Conservation (phyloP, 2,329 filamentous ascomycete species). For the Pseudonectria foliicola region DNA sequence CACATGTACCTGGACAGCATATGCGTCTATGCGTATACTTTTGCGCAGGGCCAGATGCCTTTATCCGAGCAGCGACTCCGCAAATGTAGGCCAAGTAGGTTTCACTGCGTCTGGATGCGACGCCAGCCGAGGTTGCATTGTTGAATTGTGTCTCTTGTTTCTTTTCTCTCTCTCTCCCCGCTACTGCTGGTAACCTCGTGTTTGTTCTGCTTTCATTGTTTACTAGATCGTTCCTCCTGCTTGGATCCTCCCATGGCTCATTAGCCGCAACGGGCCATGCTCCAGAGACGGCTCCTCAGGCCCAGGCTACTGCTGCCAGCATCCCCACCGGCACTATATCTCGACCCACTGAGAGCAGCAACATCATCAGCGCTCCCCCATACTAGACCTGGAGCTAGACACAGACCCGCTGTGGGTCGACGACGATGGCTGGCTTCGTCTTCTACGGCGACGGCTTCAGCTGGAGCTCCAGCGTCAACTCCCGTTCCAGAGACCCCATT, state of each 20-base stretch:
- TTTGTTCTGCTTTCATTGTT: not conserved
- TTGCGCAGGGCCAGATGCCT: constrained; percentile 5
- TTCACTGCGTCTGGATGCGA: too few relatives aligned
- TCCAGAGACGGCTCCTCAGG: constrained; percentile 20
- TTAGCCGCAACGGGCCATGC: constrained; percentile 19
- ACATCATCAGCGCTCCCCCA: constrained; percentile 6
- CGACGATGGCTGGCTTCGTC: constrained; percentile 21
- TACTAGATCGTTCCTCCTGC: constrained; percentile 1
- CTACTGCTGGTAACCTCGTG: too few relatives aligned
- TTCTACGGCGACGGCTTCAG: constrained; percentile 4
- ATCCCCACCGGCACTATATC: constrained; percentile 1
- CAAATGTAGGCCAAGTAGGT: too few relatives aligned
- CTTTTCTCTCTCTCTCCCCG: too few relatives aligned
- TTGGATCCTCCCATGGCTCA: constrained; percentile 1
- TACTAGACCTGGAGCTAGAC: constrained; percentile 14
- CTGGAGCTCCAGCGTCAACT: too few relatives aligned
- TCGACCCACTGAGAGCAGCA: constrained; percentile 12
- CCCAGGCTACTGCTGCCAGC: constrained; percentile 11
- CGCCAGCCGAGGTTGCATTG: too few relatives aligned
- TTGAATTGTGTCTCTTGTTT: too few relatives aligned
- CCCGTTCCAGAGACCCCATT: too few relatives aligned
- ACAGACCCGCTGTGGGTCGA: constrained; percentile 16
- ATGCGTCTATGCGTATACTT: constrained; percentile 4
- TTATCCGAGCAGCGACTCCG: too few relatives aligned
- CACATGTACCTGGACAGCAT: not conserved